Percentiles rank a stretch among this genome's conserved stretches.
These are phyloP conservation scores for Thelonectria discophora DNA, from an alignment of 2,329 filamentous ascomycete genomes.

Conservation along the genomic window DNA sequence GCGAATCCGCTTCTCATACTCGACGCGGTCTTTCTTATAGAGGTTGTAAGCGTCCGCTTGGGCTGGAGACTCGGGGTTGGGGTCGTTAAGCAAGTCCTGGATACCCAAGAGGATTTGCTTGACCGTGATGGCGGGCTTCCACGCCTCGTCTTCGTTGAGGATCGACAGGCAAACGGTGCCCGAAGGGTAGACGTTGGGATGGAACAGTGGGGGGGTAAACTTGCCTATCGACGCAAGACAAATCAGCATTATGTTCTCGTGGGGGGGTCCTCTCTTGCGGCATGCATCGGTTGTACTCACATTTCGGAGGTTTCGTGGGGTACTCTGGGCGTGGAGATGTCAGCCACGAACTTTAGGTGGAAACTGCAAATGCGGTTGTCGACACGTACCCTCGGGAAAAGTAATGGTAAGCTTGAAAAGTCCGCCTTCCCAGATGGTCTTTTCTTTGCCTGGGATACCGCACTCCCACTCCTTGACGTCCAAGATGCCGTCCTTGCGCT, in stretches of 20 bases:
- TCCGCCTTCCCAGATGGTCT: conserved; percentile 98
- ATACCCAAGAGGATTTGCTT: conserved; percentile 97
- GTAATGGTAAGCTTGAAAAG: conserved; percentile 92
- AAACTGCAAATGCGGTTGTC: conserved; percentile 6
- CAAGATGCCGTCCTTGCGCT: conserved; percentile 79
- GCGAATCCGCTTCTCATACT: conserved; percentile 89
- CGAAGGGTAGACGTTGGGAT: conserved; percentile 98
- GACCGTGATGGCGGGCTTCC: conserved; percentile 98
- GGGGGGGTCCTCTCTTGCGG: not conserved
- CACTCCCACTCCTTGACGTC: conserved; percentile 98
- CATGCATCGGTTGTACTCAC: conserved; percentile 62
- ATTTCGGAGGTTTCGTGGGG: conserved; percentile 98
- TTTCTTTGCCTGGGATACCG: conserved; percentile 93
- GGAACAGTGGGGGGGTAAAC: conserved; percentile 94
- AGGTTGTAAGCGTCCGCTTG: conserved; percentile 98
- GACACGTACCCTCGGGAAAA: conserved; percentile 85
- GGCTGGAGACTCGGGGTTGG: conserved; percentile 95
- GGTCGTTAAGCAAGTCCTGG: conserved; percentile 93
- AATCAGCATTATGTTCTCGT: conserved; percentile 25
- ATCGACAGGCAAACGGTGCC: conserved; percentile 98
- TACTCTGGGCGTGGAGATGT: conserved; percentile 71
- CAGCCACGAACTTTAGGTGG: conserved; percentile 22
- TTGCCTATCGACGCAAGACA: conserved; percentile 71
- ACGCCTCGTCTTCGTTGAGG: conserved; percentile 96
- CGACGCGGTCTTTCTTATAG: conserved; percentile 86